Conservation (phyloP, 495 filamentous ascomycete species). For the Penicillium nucicola region DNA sequence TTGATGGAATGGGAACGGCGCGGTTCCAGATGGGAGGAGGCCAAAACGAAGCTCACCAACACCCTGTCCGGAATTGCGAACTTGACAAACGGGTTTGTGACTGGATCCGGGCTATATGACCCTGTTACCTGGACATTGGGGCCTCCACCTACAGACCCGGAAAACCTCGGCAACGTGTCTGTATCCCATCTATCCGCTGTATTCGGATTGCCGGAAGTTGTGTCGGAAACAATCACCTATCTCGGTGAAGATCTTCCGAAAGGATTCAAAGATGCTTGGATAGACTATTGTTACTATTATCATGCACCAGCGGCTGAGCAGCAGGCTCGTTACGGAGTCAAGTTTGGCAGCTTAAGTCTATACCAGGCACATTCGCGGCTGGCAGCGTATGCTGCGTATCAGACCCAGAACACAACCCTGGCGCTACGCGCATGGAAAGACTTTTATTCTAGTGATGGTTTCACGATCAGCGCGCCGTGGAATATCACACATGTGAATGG, state of each 20-base stretch:
- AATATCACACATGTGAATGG: conserved; percentile 25
- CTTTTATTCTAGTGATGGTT: conserved; percentile 38
- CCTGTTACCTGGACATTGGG: conserved; percentile 32
- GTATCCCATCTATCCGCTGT: conserved; percentile 43
- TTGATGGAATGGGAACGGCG: conserved; percentile 47
- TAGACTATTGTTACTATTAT: conserved; percentile 45
- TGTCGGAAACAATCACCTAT: conserved; percentile 37
- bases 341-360: conserved; percentile 34
- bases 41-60: conserved; percentile 30
- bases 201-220: conserved; percentile 45
- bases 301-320: conserved; percentile 34
- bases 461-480: conserved; percentile 30
- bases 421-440: conserved; percentile 40
- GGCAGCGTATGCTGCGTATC: conserved; percentile 36
- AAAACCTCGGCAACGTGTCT: conserved; percentile 35
- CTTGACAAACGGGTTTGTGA: conserved; percentile 47
- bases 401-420: conserved; percentile 25
- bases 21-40: conserved; percentile 39
- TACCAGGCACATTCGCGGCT: conserved; percentile 45
- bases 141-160: conserved; percentile 38
- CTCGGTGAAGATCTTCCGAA: conserved; percentile 16
- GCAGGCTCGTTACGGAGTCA: conserved; percentile 35
- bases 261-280: conserved; percentile 37
- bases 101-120: conserved; percentile 42
- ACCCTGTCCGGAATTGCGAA: conserved; percentile 39